Evolutionary conservation across 805 yeast genomes (phyloP).

Genomic region (Pichia thaimueangensis): DNA sequence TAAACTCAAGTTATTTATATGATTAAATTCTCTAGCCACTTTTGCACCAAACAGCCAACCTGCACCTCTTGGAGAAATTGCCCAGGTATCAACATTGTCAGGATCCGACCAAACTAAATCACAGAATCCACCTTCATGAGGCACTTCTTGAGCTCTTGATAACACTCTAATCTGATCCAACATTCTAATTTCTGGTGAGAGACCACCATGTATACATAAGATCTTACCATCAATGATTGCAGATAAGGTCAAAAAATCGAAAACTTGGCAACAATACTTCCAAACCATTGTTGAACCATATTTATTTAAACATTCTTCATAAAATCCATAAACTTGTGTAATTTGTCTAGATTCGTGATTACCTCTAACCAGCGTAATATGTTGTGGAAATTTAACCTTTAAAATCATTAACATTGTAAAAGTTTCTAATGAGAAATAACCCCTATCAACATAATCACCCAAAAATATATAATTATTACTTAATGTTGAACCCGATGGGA

Average conservation of each 20-base stretch:
- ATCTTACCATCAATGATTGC: slow-evolving; percentile 95
- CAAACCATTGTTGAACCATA: slow-evolving; percentile 93
- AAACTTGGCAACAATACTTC: slow-evolving; percentile 95
- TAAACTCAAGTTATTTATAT: slow-evolving; percentile 79
- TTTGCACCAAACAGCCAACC: slow-evolving; percentile 96
- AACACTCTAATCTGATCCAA: slow-evolving; percentile 91
- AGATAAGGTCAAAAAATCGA: slow-evolving; percentile 87
- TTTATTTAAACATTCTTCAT: slow-evolving; percentile 89
- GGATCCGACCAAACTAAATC: slow-evolving; percentile 98
- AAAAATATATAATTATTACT: slow-evolving; percentile 66
- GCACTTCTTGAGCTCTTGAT: slow-evolving; percentile 95
- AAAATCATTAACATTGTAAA: slow-evolving; percentile 90
- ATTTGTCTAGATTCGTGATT: slow-evolving; percentile 96
- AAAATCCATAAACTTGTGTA: slow-evolving; percentile 97
- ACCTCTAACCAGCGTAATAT: slow-evolving; percentile 89
- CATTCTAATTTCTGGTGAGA: slow-evolving; percentile 96
- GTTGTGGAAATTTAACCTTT: slow-evolving; percentile 65
- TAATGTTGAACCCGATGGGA: slow-evolving; percentile 58
- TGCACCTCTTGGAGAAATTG: slow-evolving; percentile 96
- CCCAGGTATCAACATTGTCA: slow-evolving; percentile 97
- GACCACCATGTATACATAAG: slow-evolving; percentile 94
- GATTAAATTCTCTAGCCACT: slow-evolving; percentile 93
- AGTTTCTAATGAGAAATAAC: slow-evolving; percentile 92
- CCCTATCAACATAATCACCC: slow-evolving; percentile 97
- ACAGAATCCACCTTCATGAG: slow-evolving; percentile 98